Evolutionary conservation across 2,329 filamentous ascomycete species (phyloP).

Genomic region (Fusarium palustre): DNA sequence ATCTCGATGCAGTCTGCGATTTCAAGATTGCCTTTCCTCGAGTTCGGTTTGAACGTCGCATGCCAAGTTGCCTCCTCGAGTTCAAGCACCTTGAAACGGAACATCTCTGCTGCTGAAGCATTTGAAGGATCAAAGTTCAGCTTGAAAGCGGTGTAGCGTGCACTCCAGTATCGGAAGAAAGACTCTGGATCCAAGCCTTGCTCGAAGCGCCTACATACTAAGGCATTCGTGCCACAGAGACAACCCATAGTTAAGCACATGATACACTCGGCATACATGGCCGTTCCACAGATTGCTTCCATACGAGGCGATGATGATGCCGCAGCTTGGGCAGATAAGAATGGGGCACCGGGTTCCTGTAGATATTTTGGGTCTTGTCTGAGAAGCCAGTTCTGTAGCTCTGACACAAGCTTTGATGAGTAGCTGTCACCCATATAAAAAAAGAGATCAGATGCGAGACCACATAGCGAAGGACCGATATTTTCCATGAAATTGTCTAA

Average conservation of each 20-base stretch:
- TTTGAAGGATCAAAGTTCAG: background rate
- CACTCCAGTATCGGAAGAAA: constrained; percentile 16
- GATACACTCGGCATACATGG: background rate
- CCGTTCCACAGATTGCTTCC: background rate
- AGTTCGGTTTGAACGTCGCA: background rate
- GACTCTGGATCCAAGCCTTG: background rate
- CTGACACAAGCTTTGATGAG: constrained; percentile 7
- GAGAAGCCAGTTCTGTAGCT: constrained; percentile 1
- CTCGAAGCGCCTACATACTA: background rate
- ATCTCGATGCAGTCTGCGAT: background rate
- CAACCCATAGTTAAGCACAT: background rate
- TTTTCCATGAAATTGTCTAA: constrained; percentile 15
- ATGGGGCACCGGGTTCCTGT: background rate
- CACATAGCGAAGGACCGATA: constrained; percentile 9
- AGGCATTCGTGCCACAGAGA: background rate
- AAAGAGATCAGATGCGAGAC: constrained; percentile 5
- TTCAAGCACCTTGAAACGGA: constrained; percentile 11
- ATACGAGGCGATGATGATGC: background rate
- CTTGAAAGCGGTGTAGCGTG: background rate
- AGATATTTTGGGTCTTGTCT: background rate
- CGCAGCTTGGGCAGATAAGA: constrained; percentile 9
- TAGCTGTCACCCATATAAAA: constrained; percentile 5
- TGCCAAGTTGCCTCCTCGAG: constrained; percentile 10
- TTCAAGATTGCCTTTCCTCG: background rate
- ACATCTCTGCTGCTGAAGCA: background rate